Evolutionary conservation across 1,284 basidiomycete species (phyloP).

Genomic region (Ceraceosorus bombacis): DNA sequence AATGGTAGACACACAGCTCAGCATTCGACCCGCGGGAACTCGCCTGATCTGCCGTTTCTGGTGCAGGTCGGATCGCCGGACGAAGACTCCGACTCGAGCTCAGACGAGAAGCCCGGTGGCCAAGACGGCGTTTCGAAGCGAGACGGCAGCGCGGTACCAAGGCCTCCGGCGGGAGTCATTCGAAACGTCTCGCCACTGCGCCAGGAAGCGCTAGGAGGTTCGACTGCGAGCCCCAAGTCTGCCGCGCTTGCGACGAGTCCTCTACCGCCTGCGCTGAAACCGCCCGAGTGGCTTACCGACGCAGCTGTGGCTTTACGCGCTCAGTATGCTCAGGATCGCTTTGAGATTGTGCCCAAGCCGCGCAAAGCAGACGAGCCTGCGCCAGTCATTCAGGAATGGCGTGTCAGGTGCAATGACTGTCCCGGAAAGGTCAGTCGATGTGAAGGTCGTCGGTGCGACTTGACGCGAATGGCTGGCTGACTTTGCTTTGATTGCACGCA

Average conservation of each 20-base stretch:
- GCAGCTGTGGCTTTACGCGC: conserved; percentile 62
- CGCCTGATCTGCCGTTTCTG: conserved; percentile 37
- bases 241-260: no score
- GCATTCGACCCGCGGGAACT: conserved; percentile 9
- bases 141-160: no score
- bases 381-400: conserved; percentile 60
- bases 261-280: not conserved
- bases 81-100: conserved; percentile 20
- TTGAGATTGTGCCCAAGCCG: conserved; percentile 50
- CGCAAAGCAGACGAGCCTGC: conserved; percentile 21
- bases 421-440: conserved; percentile 69
- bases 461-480: not conserved
- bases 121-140: no score
- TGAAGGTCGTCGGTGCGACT: not conserved
- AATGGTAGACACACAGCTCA: not conserved
- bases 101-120: not conserved
- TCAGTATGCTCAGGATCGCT: conserved; percentile 72
- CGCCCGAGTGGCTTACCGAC: conserved; percentile 63
- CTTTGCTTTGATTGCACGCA: conserved; percentile 43
- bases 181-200: no score
- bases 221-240: no score
- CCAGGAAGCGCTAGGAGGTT: no score
- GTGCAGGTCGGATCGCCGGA: conserved; percentile 36
- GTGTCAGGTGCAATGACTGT: conserved; percentile 87
- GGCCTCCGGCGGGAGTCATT: no score